phyloP scores from a whole-genome alignment of 768 basidiomycete species.

The Leucocoprinus birnbaumii region DNA sequence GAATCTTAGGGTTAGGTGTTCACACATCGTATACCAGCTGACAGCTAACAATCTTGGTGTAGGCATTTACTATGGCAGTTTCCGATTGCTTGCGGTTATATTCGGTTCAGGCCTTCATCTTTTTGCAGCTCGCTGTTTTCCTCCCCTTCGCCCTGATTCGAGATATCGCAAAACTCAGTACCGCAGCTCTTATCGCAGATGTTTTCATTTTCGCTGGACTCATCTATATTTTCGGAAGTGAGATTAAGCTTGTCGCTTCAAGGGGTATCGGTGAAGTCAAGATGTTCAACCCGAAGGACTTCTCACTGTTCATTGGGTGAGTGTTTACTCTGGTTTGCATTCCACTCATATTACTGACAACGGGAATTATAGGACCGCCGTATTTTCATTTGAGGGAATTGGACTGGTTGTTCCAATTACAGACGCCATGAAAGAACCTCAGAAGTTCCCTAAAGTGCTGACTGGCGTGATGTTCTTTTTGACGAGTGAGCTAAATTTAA shows the following conservation, averaged over 20 bases:
- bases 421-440: conserved; percentile 94
- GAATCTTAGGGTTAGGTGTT: conserved; percentile 58
- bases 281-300: conserved; percentile 87
- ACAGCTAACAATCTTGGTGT: not conserved
- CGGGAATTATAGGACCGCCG: conserved; percentile 68
- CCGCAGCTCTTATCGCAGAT: conserved; percentile 90
- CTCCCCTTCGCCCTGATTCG: conserved; percentile 87
- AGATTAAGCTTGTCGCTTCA: conserved; percentile 62
- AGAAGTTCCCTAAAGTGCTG: conserved; percentile 85
- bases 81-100: conserved; percentile 69
- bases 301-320: conserved; percentile 89
- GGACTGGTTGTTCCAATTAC: conserved; percentile 96
- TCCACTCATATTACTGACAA: conserved; percentile 2
- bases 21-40: not conserved
- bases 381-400: conserved; percentile 98
- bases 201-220: conserved; percentile 90
- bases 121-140: conserved; percentile 82
- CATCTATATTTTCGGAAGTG: conserved; percentile 86
- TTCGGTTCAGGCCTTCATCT: conserved; percentile 77
- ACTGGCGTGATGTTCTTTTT: conserved; percentile 92
- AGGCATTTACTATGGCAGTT: conserved; percentile 82
- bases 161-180: conserved; percentile 92
- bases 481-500: conserved; percentile 42
- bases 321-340: conserved; percentile 20
- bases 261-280: conserved; percentile 77